These are phyloP conservation scores for Zygosaccharomyces sapae DNA, from an alignment of 1,139 yeast genomes.

Conservation along the genomic window DNA sequence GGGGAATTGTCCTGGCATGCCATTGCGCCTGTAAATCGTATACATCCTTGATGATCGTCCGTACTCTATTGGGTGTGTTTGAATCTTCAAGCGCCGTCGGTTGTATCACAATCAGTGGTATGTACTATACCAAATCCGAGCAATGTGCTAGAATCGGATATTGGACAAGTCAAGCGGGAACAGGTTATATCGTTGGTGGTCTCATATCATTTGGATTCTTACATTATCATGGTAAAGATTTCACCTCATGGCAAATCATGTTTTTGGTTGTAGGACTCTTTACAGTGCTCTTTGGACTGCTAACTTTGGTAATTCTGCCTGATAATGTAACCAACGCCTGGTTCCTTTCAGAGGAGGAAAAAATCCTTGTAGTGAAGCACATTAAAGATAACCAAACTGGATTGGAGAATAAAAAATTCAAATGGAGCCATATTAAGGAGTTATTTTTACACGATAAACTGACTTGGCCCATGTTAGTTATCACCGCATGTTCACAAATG, in stretches of 20 bases:
- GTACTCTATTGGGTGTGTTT: constrained; percentile 52
- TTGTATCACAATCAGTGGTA: constrained; percentile 52
- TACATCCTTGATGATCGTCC: constrained; percentile 47
- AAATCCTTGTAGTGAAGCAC: constrained; percentile 47
- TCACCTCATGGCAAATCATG: constrained; percentile 48
- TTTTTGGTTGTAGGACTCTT: constrained; percentile 49
- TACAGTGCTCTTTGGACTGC: constrained; percentile 48
- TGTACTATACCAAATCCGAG: constrained; percentile 51
- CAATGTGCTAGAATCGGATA: constrained; percentile 51
- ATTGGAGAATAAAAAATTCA: constrained; percentile 52
- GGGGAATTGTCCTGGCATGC: constrained; percentile 51
- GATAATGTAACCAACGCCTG: constrained; percentile 52
- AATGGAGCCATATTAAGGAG: constrained; percentile 49
- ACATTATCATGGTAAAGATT: constrained; percentile 34
- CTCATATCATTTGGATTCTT: constrained; percentile 50
- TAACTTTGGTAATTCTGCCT: constrained; percentile 46
- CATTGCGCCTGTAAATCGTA: constrained; percentile 48
- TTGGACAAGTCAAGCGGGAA: constrained; percentile 44
- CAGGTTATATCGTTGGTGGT: constrained; percentile 54
- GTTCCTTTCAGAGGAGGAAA: constrained; percentile 50
- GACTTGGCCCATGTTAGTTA: constrained; percentile 41
- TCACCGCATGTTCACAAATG: constrained; percentile 39
- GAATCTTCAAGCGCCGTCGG: constrained; percentile 60
- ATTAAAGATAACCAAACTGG: constrained; percentile 51
- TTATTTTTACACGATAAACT: constrained; percentile 44